Evolutionary conservation across 257 asterid species (phyloP).

Genomic region (Solanum pinnatisectum): DNA sequence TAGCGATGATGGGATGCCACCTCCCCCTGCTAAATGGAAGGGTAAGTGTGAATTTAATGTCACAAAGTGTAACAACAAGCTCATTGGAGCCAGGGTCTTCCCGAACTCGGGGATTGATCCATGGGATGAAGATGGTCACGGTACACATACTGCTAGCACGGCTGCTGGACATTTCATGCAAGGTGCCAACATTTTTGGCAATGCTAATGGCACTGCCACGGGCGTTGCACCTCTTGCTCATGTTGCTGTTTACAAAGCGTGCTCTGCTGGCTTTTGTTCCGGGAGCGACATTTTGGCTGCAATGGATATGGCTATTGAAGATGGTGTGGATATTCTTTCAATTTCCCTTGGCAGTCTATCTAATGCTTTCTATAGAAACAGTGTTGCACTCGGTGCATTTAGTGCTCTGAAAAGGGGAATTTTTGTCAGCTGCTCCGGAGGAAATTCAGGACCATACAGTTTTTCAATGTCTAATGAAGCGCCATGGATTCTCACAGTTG

Average conservation of each 20-base stretch:
- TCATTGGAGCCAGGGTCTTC: constrained; percentile 17
- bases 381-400: constrained; percentile 18
- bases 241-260: constrained; percentile 18
- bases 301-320: neutral
- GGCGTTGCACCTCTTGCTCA: constrained; percentile 30
- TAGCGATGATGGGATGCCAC: constrained; percentile 2
- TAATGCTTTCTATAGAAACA: neutral
- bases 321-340: neutral
- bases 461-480: constrained; percentile 3
- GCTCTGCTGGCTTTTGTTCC: neutral
- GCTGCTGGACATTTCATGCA: constrained; percentile 19
- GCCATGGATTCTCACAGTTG: constrained; percentile 39
- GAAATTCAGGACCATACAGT: constrained; percentile 13
- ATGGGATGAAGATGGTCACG: constrained; percentile 12
- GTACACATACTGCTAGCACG: constrained; percentile 21
- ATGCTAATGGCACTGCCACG: constrained; percentile 16
- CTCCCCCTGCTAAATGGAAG: constrained; percentile 21
- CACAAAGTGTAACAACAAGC: constrained; percentile 17
- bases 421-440: constrained; percentile 25
- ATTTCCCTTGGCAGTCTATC: neutral
- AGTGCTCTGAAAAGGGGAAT: constrained; percentile 25
- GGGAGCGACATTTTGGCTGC: constrained; percentile 6
- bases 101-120: neutral
- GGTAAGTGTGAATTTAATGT: constrained; percentile 11
- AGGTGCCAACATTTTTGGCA: constrained; percentile 5